Evolutionary conservation across 306 rosid genomes (phyloP).

Genomic region (Arachis stenosperma): DNA sequence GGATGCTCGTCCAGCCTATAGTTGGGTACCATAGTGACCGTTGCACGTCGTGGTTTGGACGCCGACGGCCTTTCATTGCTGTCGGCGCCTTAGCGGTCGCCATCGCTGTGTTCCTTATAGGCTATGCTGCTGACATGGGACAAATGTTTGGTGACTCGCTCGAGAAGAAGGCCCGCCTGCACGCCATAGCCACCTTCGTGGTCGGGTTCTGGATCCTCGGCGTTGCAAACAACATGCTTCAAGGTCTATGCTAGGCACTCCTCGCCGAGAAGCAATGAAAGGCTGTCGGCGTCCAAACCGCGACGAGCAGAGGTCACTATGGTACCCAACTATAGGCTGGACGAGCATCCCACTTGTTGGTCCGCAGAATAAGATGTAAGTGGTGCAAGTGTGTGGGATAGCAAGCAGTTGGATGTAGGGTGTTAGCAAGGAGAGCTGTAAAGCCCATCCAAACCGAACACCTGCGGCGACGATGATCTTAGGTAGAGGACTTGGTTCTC

Average conservation of each 20-base stretch:
- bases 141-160: conserved; percentile 55
- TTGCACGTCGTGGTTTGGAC: conserved; percentile 80
- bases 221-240: conserved; percentile 82
- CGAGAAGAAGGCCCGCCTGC: conserved; percentile 36
- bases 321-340: conserved; percentile 43
- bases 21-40: conserved; percentile 90
- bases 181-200: conserved; percentile 66
- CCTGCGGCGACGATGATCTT: no score
- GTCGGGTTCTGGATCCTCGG: conserved; percentile 83
- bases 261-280: conserved; percentile 50
- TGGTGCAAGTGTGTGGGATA: no score
- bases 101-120: conserved; percentile 73
- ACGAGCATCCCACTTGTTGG: not conserved
- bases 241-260: conserved; percentile 72
- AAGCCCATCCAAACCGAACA: no score
- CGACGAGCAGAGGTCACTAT: no score
- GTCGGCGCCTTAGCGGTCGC: conserved; percentile 59
- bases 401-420: no score
- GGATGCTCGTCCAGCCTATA: conserved; percentile 76
- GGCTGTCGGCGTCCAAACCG: no score
- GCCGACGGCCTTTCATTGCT: conserved; percentile 82
- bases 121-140: conserved; percentile 86
- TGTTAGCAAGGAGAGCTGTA: no score
- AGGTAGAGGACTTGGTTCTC: no score
- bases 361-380: no score